Evolutionary conservation across 2,329 filamentous ascomycete species (phyloP), one percentile per base, ranked within the genome.

Genomic region (Fusarium foetens): DNA sequence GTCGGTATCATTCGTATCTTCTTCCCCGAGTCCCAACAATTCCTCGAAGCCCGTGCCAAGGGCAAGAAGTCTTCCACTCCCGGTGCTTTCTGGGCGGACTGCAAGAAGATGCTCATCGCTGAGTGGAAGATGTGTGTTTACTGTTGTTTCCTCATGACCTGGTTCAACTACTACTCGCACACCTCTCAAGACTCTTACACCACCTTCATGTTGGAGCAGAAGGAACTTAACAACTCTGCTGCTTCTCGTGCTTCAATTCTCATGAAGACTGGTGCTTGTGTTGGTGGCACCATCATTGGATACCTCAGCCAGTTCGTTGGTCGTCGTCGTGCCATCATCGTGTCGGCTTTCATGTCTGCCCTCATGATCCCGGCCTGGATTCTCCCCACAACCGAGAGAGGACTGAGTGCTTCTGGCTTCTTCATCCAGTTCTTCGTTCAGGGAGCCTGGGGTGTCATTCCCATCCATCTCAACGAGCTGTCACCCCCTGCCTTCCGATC

Each of bases 131-230:
- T 94, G 88, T 92, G 89, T 74, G 78, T 94, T 60, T 95, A 95
- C 84, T 93, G 91, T 80, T 84, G 93, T 79, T 86, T 95, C 70
- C 84, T 95, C 58, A 94, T 95, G 93, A 92, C 91, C 0, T 93
- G 91, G 87, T 90, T 90, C 84, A 91, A 91, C 82, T 90, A 86
- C 80, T 94, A 93, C 83, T 92, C 91, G 55, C 93, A 95, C 84
- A 93, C 92, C 4, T 92, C 90, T 29, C 93, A 95, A 80, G 93
- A 95, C 82, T 92, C 88, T 53, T 95, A 94, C 83, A 94, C 93
- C 1, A 94, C 93, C 6, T 94, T 94, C 79, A 92, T 95, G 91
- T 85, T 91, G 42, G 87, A 86, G 8, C 87, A 93, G 75, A 94
- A 95, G 81, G 89, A 90, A 70, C 85, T 95, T 65, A 77, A 85